Conservation (phyloP, 176 grass and related monocot species). For the Bromus sterilis region DNA sequence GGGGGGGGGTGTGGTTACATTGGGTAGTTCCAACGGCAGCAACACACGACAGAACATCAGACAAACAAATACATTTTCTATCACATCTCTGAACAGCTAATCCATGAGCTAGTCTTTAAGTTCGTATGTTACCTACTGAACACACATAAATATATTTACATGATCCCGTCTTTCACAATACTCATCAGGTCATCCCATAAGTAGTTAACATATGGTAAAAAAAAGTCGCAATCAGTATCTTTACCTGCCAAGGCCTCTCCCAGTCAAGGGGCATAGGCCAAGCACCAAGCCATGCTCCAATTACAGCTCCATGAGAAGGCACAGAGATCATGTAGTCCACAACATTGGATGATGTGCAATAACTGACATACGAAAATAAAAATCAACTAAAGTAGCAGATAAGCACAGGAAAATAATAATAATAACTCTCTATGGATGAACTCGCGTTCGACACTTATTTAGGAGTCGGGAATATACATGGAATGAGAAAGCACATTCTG, state of each 20-base stretch:
- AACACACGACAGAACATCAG: not conserved
- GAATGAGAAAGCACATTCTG: conserved; percentile 59
- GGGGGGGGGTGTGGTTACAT: too few species aligned
- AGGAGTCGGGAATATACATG: conserved; percentile 42
- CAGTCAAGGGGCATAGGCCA: conserved; percentile 99
- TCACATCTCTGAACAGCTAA: not conserved
- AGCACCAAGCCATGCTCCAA: conserved; percentile 91
- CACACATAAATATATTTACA: not conserved
- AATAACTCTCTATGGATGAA: not conserved
- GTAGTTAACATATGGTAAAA: not conserved
- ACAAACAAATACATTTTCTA: not conserved
- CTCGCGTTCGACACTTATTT: not conserved
- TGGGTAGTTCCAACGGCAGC: not conserved
- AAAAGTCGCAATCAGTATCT: not conserved
- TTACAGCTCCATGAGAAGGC: conserved; percentile 75
- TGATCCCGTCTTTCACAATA: not conserved
- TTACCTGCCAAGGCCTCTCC: conserved; percentile 95
- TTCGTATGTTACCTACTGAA: not conserved
- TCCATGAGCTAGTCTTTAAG: not conserved
- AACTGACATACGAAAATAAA: conserved; percentile 21
- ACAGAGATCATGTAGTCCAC: conserved; percentile 65
- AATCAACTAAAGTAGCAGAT: not conserved
- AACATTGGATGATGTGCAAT: conserved; percentile 40
- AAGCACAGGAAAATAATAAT: not conserved
- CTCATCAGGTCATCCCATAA: not conserved